Evolutionary conservation across 2,329 filamentous ascomycete species (phyloP), one percentile per base, ranked within the genome.

Genomic region (Cadophora sp.): DNA sequence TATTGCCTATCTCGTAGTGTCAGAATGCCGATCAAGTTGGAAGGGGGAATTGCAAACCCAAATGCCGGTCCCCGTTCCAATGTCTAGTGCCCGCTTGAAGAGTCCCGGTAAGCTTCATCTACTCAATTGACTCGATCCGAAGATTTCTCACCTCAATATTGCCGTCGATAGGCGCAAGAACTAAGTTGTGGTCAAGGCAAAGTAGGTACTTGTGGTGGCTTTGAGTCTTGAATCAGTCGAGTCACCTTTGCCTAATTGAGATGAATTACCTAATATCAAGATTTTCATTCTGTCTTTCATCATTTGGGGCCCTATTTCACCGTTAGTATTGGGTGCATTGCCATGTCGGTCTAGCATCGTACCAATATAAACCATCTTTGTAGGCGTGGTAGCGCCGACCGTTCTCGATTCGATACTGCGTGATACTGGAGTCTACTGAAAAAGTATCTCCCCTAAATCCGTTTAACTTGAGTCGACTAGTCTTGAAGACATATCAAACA

Each of bases 341-440:
- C 16, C 22, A 9, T 39, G 9, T 7, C 16, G 20, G 22, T 55
- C 20, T 27, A n/a, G 16, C 11, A 51, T 16, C 66, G 61, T 50
- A 74, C 73, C 73, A 76, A 55, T 76, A 76, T 11, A 79, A 73
- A 0, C 83, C 83, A 41, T 83, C 80, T 59, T 81, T 79, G 69
- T 77, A 81, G 3, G 76, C 78, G 64, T 85, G 83, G 64, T 85
- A 85, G 1, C 82, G 77, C 1, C 83, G 77, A 2, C 83, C 83
- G 66, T 84, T 83, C 66, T 84, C 83, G 18, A 73, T 63, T 7
- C 70, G 73, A 65, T 75, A 76, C 18, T 70, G 64, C 20, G 70
- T 75, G 30, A 76, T 73, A 51, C 66, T 71, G 11, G 74, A 75
- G 41, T 73, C 78, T 56, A 83, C 71, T 18, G 79, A 81, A 47